Percentiles rank a stretch among this genome's conserved stretches.
Conservation (phyloP, 176 grass and related monocot species). For the Aegilops bicornis region DNA sequence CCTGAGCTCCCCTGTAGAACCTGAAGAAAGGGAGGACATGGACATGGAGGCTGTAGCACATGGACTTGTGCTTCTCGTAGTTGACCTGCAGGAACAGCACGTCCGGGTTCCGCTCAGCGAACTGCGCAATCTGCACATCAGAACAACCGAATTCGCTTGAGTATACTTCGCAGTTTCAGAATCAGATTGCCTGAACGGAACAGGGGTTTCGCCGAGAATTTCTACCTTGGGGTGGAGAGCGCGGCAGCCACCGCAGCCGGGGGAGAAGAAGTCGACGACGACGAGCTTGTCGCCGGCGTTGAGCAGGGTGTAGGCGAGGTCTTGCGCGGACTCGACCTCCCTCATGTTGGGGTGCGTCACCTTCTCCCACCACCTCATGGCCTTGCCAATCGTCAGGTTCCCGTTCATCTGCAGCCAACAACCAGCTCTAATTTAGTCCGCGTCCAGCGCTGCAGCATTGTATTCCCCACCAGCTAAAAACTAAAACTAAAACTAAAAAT, state of each 20-base stretch:
- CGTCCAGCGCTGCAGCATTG: neutral
- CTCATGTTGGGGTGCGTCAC: constrained; percentile 52
- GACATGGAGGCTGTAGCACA: constrained; percentile 91
- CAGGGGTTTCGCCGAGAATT: neutral
- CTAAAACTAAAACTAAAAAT: neutral
- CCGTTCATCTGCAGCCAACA: constrained; percentile 48
- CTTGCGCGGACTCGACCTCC: constrained; percentile 54
- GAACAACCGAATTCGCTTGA: neutral
- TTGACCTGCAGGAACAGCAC: constrained; percentile 83
- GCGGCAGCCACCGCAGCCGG: constrained; percentile 68
- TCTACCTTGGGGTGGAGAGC: constrained; percentile 86
- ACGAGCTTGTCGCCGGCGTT: constrained; percentile 61
- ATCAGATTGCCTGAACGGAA: neutral
- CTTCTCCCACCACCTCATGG: constrained; percentile 65
- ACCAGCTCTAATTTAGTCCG: neutral
- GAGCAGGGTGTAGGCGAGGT: constrained; percentile 54
- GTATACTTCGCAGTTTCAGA: neutral
- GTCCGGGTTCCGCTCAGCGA: constrained; percentile 65
- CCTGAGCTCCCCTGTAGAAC: constrained; percentile 85
- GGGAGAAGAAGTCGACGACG: constrained; percentile 74
- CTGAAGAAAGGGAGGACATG: constrained; percentile 96
- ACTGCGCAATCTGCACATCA: constrained; percentile 64
- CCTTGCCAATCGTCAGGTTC: constrained; percentile 49
- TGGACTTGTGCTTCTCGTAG: constrained; percentile 86
- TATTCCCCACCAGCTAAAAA: neutral